Evolutionary conservation across 78 protist genomes (phyloP).

Genomic region (Dictyostelium citrinum): DNA sequence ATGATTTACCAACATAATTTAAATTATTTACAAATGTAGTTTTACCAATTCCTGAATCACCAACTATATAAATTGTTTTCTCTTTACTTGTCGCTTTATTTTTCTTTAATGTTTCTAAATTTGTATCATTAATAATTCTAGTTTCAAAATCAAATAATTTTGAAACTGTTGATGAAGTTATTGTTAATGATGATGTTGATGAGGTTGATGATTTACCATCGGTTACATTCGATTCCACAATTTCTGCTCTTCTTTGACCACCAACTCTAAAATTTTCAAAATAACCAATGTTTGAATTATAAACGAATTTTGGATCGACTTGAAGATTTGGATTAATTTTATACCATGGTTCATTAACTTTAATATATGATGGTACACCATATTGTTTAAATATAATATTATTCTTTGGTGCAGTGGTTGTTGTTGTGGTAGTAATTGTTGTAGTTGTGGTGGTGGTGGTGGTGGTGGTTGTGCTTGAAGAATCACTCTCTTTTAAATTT

Average conservation of each 20-base stretch:
- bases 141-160: constrained; percentile 1
- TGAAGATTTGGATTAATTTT: neutral
- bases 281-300: constrained; percentile 6
- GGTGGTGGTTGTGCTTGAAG: neutral
- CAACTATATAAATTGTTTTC: neutral
- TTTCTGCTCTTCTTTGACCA: neutral
- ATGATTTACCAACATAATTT: neutral
- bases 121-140: neutral
- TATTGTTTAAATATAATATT: constrained; percentile 5
- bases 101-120: neutral
- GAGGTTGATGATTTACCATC: neutral
- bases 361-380: constrained; percentile 43
- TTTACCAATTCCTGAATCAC: constrained; percentile 52
- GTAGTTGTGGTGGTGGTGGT: constrained; percentile 34
- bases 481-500: neutral
- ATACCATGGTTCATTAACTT: constrained; percentile 42
- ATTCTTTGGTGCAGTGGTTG: neutral
- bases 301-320: constrained; percentile 25
- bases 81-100: neutral
- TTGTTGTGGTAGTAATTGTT: constrained; percentile 14
- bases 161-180: neutral
- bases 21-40: constrained; percentile 23
- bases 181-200: neutral
- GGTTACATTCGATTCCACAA: neutral
- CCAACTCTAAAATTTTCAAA: constrained; percentile 7